phyloP scores from a whole-genome alignment of 495 filamentous ascomycete genomes.

The Jackrogersella minutella region DNA sequence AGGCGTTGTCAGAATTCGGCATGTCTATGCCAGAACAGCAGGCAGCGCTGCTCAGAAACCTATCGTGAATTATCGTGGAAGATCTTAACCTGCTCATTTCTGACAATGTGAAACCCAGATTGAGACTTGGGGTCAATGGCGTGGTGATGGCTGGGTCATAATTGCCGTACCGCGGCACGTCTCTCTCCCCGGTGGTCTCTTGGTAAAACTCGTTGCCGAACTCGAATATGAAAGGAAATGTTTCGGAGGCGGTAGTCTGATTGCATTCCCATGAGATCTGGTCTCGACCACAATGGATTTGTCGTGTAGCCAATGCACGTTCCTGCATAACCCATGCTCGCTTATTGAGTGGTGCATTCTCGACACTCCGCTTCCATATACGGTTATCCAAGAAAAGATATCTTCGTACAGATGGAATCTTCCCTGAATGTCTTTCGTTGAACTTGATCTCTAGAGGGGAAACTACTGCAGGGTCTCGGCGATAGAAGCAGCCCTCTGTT shows the following conservation, averaged over 20 bases:
- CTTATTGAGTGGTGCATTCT: slow-evolving; percentile 17
- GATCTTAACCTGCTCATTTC: background rate
- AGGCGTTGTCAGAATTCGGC: background rate
- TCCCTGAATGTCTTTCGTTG: background rate
- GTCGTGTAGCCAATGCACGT: slow-evolving; percentile 40
- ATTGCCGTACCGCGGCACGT: too few species aligned
- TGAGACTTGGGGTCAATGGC: background rate
- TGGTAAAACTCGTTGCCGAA: background rate
- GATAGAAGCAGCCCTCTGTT: background rate
- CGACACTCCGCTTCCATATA: background rate
- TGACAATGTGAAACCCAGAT: background rate
- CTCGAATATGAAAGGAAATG: slow-evolving; percentile 18
- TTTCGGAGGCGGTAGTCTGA: slow-evolving; percentile 35
- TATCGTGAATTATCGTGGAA: background rate
- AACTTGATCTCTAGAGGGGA: background rate
- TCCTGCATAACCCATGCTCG: slow-evolving; percentile 48
- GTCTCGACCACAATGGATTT: slow-evolving; percentile 33
- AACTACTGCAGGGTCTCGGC: background rate
- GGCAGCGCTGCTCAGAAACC: background rate
- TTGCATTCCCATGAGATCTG: slow-evolving; percentile 45
- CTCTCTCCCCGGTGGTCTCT: too few species aligned
- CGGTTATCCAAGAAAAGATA: background rate
- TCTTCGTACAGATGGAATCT: background rate
- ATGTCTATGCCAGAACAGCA: background rate
- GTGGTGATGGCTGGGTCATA: background rate